phyloP scores from a whole-genome alignment of 1,139 yeast species.

The Hansenula sp. region DNA sequence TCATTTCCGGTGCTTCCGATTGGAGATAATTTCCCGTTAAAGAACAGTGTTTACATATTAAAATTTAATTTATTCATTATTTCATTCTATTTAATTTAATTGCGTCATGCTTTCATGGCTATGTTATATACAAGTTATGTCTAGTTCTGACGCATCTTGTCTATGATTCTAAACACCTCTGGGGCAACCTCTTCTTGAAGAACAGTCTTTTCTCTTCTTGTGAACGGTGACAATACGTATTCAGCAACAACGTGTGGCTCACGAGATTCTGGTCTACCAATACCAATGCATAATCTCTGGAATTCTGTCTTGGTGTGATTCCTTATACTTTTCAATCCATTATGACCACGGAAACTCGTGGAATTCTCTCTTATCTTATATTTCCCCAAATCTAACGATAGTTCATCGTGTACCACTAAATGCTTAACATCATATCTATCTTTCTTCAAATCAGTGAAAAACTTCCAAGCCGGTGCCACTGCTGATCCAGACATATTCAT shows the following conservation, averaged over 20 bases:
- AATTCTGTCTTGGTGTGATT: conserved; percentile 33
- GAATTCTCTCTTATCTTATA: conserved; percentile 53
- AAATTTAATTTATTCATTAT: too few species aligned
- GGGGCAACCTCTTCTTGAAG: conserved; percentile 37
- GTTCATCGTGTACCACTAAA: conserved; percentile 72
- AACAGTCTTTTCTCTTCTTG: conserved; percentile 31
- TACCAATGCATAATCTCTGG: conserved; percentile 61
- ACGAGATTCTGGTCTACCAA: conserved; percentile 55
- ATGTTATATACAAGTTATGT: too few species aligned
- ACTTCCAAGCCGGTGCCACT: conserved; percentile 43
- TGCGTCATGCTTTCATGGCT: too few species aligned
- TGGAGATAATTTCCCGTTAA: too few species aligned
- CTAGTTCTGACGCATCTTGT: conserved; percentile 24
- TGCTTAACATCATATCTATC: conserved; percentile 33
- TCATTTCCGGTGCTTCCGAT: too few species aligned
- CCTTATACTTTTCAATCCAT: conserved; percentile 65
- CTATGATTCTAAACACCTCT: conserved; percentile 33
- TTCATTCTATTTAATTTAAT: too few species aligned
- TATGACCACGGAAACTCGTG: conserved; percentile 72
- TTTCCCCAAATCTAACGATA: conserved; percentile 61
- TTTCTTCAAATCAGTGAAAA: conserved; percentile 25
- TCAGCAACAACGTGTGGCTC: conserved; percentile 45
- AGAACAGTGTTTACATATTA: too few species aligned
- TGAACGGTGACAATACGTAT: conserved; percentile 56
- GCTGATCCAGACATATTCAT: conserved; percentile 72